Evolutionary conservation across 202 grass and related monocot genomes (phyloP), one percentile per base, ranked within the genome.

Genomic region (Panicum virgatum): DNA sequence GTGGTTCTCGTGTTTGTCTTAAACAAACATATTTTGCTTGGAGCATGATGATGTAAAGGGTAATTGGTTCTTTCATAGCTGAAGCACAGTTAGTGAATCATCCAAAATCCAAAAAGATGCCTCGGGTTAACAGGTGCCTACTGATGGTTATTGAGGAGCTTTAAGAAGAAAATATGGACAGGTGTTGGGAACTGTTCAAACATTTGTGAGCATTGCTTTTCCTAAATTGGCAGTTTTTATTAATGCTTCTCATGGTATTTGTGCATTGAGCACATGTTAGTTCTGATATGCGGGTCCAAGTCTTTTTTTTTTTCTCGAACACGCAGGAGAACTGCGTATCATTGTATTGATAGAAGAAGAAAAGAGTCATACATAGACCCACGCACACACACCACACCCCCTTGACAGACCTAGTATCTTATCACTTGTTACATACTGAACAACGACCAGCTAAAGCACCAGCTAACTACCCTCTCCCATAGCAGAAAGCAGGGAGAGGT

Each of bases 241-340:
- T 77, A 75, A 7, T 42, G 32, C 34, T 62, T 85, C 39, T 77
- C 30, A 43, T 32, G 14, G 30, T 73, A 60, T 73, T 51, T 85
- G 19, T 78, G 25, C 32, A 63, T 80, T 79, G 59, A 59, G 47
- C 29, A 48, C 22, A 29, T 82, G 57, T 42, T 79, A 59, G 4
- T 45, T 42, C 38, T 65, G 40, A 43, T 75, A 50, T 14, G 15
- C 23, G 22, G 42, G 38, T 82, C 57, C 32, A n/a, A n/a, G n/a
- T n/a, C n/a, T n/a, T n/a, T n/a, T n/a, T n/a, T n/a, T n/a, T n/a
- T n/a, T n/a, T n/a, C n/a, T n/a, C n/a, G n/a, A n/a, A n/a, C n/a
- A n/a, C n/a, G n/a, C n/a, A n/a, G n/a, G n/a, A n/a, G n/a, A n/a
- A n/a, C n/a, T n/a, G n/a, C n/a, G n/a, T n/a, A n/a, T n/a, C n/a